These are phyloP conservation scores for Amanita rimosa DNA, from an alignment of 768 basidiomycete species.

Conservation along the genomic window DNA sequence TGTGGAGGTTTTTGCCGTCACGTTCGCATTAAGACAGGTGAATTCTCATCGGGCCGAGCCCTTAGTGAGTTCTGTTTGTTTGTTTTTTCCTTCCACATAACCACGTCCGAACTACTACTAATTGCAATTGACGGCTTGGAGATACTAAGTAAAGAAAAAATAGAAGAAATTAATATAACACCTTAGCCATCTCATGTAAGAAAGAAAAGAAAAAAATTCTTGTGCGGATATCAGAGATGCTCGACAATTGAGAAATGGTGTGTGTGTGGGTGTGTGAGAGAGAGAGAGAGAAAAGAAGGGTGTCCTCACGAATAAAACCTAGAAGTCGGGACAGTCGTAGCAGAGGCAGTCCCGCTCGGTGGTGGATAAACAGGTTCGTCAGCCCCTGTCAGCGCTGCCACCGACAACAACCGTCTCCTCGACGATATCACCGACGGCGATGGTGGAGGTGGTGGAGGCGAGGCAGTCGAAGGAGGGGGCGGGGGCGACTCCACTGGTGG, in stretches of 20 bases:
- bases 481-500: background rate
- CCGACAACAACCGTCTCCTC: constrained; percentile 4
- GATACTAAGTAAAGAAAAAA: too few relatives aligned
- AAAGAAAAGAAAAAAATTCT: background rate
- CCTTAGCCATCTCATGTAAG: too few relatives aligned
- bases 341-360: background rate
- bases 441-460: background rate
- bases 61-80: too few relatives aligned
- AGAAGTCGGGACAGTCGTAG: constrained; percentile 1
- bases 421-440: constrained; percentile 1
- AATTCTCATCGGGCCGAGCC: too few relatives aligned
- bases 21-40: too few relatives aligned
- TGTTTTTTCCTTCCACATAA: too few relatives aligned
- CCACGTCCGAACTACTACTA: too few relatives aligned
- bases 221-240: background rate
- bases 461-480: background rate
- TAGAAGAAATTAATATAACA: too few relatives aligned
- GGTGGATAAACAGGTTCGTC: constrained; percentile 3
- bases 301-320: constrained; percentile 3
- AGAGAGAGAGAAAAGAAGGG: background rate
- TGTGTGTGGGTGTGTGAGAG: too few relatives aligned
- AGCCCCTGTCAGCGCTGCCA: constrained; percentile 4
- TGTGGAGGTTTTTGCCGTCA: too few relatives aligned
- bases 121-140: too few relatives aligned
- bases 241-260: background rate